Conservation (phyloP, 768 basidiomycete genomes). For the Mycena galopus region DNA sequence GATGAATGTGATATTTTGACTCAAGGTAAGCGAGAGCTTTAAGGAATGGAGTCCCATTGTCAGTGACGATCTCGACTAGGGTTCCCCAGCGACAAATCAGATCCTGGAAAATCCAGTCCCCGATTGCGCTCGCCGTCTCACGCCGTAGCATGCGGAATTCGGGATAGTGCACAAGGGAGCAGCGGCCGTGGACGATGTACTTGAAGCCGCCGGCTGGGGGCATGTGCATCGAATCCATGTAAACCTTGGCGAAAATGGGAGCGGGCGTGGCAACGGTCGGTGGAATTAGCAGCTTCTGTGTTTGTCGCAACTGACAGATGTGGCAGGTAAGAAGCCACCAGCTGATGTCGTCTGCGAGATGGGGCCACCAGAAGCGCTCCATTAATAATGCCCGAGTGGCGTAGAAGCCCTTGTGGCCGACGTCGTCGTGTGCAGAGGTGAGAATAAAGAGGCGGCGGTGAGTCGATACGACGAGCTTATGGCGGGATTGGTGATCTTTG, state of each 20-base stretch:
- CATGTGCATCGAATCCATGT: conserved; percentile 36
- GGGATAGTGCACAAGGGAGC: conserved; percentile 1
- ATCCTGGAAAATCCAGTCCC: conserved; percentile 38
- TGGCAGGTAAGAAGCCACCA: conserved; percentile 40
- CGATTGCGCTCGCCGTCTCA: conserved; percentile 30
- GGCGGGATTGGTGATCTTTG: conserved; percentile 34
- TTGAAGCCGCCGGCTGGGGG: conserved; percentile 35
- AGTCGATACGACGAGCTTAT: conserved; percentile 41
- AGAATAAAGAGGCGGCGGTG: conserved; percentile 32
- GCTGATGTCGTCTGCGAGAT: conserved; percentile 25
- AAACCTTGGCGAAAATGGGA: conserved; percentile 11
- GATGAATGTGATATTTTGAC: conserved; percentile 46
- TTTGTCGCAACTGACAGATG: conserved; percentile 46
- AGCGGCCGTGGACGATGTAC: conserved; percentile 24
- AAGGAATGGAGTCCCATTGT: conserved; percentile 38
- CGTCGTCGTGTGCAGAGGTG: conserved; percentile 38
- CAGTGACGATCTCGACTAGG: conserved; percentile 33
- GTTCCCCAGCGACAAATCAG: conserved; percentile 37
- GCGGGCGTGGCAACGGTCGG: conserved; percentile 39
- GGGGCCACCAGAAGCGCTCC: conserved; percentile 46
- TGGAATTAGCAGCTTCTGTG: conserved; percentile 41
- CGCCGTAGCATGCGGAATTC: background rate
- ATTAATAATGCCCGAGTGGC: conserved; percentile 34
- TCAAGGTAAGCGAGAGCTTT: conserved; percentile 25
- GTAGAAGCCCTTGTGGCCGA: conserved; percentile 44